Evolutionary conservation across 495 filamentous ascomycete genomes (phyloP).

Genomic region (Viridothelium virens): DNA sequence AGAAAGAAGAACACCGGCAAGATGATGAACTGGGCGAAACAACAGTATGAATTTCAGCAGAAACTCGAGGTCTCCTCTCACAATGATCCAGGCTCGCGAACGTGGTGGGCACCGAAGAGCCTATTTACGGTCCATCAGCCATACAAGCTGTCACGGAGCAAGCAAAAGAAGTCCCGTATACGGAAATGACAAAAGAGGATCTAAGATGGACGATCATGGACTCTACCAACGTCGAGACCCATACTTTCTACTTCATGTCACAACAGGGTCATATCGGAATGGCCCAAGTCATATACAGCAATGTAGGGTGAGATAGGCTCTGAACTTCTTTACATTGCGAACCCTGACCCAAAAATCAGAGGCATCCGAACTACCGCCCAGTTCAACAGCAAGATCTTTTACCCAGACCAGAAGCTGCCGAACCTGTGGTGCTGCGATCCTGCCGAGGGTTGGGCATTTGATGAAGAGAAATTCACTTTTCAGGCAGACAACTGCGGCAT

Average conservation of each 20-base stretch:
- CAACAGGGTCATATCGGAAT: constrained; percentile 70
- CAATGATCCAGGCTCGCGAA: constrained; percentile 61
- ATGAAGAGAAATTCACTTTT: constrained; percentile 71
- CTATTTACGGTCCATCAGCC: constrained; percentile 86
- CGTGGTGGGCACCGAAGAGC: constrained; percentile 91
- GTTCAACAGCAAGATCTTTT: constrained; percentile 88
- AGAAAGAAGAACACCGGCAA: constrained; percentile 14
- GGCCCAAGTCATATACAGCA: constrained; percentile 93
- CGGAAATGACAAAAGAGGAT: constrained; percentile 66
- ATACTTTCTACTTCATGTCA: constrained; percentile 84
- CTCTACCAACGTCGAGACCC: constrained; percentile 88
- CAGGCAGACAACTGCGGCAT: constrained; percentile 75
- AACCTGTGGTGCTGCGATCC: constrained; percentile 73
- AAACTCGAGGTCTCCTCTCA: constrained; percentile 8
- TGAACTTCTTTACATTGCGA: neutral
- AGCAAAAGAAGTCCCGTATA: constrained; percentile 69
- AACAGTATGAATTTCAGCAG: constrained; percentile 47
- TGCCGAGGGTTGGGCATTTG: constrained; percentile 70
- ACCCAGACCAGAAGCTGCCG: constrained; percentile 56
- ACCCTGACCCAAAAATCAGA: constrained; percentile 41
- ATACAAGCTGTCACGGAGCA: constrained; percentile 79
- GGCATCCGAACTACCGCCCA: constrained; percentile 84
- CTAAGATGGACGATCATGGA: constrained; percentile 74
- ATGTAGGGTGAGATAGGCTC: constrained; percentile 68
- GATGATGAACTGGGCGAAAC: constrained; percentile 66